Evolutionary conservation across 768 basidiomycete genomes (phyloP).

Genomic region (Kwoniella europaea): DNA sequence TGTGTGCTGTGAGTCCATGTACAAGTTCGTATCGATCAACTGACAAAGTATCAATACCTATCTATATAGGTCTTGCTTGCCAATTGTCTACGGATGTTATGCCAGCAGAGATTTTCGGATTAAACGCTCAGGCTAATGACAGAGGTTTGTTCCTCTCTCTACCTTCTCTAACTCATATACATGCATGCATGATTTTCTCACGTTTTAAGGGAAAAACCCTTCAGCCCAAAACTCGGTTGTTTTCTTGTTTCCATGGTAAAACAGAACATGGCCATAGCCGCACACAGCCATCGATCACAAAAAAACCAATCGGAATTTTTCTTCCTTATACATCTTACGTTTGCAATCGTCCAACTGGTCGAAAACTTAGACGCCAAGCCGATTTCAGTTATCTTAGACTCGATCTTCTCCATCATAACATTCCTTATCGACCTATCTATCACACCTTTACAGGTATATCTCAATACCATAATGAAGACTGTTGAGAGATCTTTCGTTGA

Average conservation of each 20-base stretch:
- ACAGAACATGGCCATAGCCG: not conserved
- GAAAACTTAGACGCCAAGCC: not conserved
- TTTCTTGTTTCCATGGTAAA: not conserved
- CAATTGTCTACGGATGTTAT: not conserved
- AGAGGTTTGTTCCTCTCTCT: not conserved
- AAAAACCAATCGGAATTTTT: not conserved
- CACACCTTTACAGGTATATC: too few species aligned
- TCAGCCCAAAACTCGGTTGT: not conserved
- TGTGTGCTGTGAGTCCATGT: too few species aligned
- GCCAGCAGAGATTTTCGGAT: not conserved
- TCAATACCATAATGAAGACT: too few species aligned
- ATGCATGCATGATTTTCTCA: not conserved
- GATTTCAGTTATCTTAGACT: constrained; percentile 14
- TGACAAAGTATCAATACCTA: too few species aligned
- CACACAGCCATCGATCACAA: not conserved
- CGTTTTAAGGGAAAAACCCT: constrained; percentile 2
- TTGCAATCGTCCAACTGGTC: not conserved
- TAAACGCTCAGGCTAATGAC: not conserved
- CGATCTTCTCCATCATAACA: not conserved
- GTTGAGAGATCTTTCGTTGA: too few species aligned
- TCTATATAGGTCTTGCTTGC: too few species aligned
- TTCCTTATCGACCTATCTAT: too few species aligned
- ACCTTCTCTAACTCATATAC: not conserved
- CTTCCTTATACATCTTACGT: not conserved
- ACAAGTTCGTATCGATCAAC: too few species aligned